Conservation (phyloP, 371 early-diverging fungal species). For the Mucor sp. region DNA sequence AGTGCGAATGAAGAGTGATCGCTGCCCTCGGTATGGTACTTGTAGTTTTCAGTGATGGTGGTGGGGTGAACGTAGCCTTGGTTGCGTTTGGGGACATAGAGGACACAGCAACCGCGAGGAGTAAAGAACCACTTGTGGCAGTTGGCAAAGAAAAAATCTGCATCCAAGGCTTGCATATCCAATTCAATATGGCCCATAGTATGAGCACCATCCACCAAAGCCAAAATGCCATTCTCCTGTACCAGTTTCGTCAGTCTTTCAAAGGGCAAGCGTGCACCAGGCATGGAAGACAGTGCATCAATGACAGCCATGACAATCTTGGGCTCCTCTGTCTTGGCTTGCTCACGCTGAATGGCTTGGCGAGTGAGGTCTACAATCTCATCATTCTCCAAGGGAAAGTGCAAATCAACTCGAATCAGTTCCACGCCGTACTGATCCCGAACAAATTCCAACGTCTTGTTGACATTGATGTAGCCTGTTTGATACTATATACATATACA, state of each 20-base stretch:
- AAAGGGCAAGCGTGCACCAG: conserved; percentile 62
- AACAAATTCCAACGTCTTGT: conserved; percentile 37
- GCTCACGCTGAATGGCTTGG: conserved; percentile 28
- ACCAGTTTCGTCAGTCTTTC: conserved; percentile 52
- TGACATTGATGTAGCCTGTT: conserved; percentile 42
- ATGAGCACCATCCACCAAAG: conserved; percentile 77
- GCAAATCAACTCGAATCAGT: conserved; percentile 32
- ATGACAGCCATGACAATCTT: conserved; percentile 45
- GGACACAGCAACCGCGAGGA: conserved; percentile 60
- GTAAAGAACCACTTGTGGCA: conserved; percentile 79
- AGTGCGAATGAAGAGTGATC: conserved; percentile 37
- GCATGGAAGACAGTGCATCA: conserved; percentile 60
- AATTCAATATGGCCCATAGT: conserved; percentile 66
- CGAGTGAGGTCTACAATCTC: conserved; percentile 33
- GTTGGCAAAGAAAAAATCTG: conserved; percentile 74
- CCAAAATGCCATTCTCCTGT: conserved; percentile 52
- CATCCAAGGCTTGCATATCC: conserved; percentile 47
- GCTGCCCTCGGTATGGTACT: conserved; percentile 16
- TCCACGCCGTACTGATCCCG: conserved; percentile 32
- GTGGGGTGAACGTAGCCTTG: conserved; percentile 58
- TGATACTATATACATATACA: conserved; percentile 19
- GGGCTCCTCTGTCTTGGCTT: conserved; percentile 28
- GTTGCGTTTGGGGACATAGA: conserved; percentile 59
- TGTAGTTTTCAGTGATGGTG: conserved; percentile 51
- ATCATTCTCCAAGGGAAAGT: conserved; percentile 34